A percentile compares a stretch with the other conserved stretches of the same genome.
These are phyloP conservation scores for Phytopythium chamaehyphon DNA, from an alignment of 352 stramenopile genomes.

Conservation along the genomic window DNA sequence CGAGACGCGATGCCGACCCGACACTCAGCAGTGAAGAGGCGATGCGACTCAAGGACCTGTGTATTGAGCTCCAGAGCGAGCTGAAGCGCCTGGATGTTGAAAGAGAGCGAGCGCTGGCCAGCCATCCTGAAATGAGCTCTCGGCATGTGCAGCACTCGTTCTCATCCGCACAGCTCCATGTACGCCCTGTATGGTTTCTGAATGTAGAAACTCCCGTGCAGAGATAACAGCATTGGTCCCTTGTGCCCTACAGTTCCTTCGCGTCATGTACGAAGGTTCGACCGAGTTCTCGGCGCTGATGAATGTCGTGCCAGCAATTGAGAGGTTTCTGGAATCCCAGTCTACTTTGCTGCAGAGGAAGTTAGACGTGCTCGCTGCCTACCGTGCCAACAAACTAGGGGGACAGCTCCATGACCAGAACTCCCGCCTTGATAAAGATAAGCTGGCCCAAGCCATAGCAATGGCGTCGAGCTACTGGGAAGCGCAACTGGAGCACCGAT, in stretches of 20 bases:
- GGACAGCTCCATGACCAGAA: background rate
- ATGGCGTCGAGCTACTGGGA: constrained; percentile 4
- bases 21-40: background rate
- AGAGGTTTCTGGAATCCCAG: constrained; percentile 4
- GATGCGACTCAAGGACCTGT: background rate
- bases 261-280: constrained; percentile 5
- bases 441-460: background rate
- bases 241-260: background rate
- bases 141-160: constrained; percentile 1
- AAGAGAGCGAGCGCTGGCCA: background rate
- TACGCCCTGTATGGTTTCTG: background rate
- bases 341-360: constrained; percentile 4
- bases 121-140: background rate
- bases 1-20: background rate
- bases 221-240: no score
- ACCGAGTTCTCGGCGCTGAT: background rate
- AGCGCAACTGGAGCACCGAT: constrained; percentile 1
- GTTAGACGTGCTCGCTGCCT: constrained; percentile 3
- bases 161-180: constrained; percentile 6
- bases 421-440: background rate
- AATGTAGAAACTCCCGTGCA: no score
- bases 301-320: constrained; percentile 3
- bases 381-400: background rate
- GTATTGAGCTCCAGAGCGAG: no score
- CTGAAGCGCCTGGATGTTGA: background rate